A percentile compares a stretch with the other conserved stretches of the same genome.
phyloP scores from a whole-genome alignment of 345 rosid species.

The Schrenkiella parvula region DNA sequence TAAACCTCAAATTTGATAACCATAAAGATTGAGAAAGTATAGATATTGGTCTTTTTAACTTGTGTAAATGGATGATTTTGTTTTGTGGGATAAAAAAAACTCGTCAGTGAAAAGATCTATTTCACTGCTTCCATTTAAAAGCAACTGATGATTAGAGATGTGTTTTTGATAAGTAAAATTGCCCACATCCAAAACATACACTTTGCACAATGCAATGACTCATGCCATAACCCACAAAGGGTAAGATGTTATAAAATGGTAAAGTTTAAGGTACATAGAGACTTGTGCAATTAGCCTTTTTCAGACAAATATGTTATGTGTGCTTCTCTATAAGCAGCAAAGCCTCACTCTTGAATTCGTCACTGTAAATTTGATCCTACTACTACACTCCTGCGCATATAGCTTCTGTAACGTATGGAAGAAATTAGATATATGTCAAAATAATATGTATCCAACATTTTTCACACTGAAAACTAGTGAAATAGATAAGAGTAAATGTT shows the following conservation, averaged over 20 bases:
- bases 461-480: background rate
- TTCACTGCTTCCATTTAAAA: background rate
- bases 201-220: background rate
- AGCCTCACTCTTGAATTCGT: background rate
- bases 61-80: constrained; percentile 25
- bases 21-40: background rate
- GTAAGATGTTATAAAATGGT: background rate
- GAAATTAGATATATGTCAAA: background rate
- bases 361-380: background rate
- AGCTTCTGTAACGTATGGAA: constrained; percentile 47
- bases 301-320: background rate
- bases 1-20: background rate
- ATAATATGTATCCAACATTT: background rate
- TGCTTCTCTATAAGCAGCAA: constrained; percentile 8
- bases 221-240: background rate
- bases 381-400: constrained; percentile 69
- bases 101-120: background rate
- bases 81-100: background rate
- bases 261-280: constrained; percentile 10
- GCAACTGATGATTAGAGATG: background rate
- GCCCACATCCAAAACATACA: background rate
- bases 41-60: background rate
- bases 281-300: constrained; percentile 5
- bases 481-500: background rate
- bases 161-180: background rate